A percentile compares a stretch with the other conserved stretches of the same genome.
Evolutionary conservation across 768 basidiomycete genomes (phyloP).

Genomic region (Flagelloscypha sp.): DNA sequence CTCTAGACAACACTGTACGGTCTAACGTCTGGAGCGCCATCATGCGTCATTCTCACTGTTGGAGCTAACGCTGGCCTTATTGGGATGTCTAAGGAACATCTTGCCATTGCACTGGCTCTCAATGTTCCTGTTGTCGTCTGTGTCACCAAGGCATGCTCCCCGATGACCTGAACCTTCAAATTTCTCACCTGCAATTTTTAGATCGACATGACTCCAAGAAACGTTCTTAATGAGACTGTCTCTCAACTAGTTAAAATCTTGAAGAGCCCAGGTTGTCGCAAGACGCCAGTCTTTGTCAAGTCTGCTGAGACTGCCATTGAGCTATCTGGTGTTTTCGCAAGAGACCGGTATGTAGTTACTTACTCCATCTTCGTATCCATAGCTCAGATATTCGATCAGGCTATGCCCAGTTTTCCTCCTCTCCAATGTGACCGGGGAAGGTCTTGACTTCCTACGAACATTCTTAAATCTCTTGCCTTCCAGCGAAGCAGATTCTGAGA

Average conservation of each 20-base stretch:
- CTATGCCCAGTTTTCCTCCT: constrained; percentile 87
- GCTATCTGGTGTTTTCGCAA: constrained; percentile 63
- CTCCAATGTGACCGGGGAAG: constrained; percentile 93
- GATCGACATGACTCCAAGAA: constrained; percentile 97
- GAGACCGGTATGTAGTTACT: constrained; percentile 48
- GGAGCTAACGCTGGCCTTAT: constrained; percentile 91
- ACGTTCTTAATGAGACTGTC: constrained; percentile 83
- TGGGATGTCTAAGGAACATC: constrained; percentile 92
- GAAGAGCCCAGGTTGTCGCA: constrained; percentile 86
- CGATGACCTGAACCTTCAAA: not conserved
- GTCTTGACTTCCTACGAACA: constrained; percentile 74
- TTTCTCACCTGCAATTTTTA: constrained; percentile 17
- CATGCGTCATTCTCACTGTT: constrained; percentile 86
- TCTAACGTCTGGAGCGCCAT: constrained; percentile 88
- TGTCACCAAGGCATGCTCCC: constrained; percentile 71
- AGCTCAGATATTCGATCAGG: constrained; percentile 29
- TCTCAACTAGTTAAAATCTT: constrained; percentile 91
- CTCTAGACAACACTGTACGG: constrained; percentile 95
- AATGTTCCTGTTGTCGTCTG: constrained; percentile 91
- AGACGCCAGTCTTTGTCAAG: constrained; percentile 78
- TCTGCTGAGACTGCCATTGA: constrained; percentile 76
- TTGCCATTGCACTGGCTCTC: constrained; percentile 89
- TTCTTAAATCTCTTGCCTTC: constrained; percentile 89
- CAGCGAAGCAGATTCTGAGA: constrained; percentile 74
- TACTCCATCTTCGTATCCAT: not conserved